A percentile compares a stretch with the other conserved stretches of the same genome.
Evolutionary conservation across 345 rosid species (phyloP).

Genomic region (Turnera subulata): DNA sequence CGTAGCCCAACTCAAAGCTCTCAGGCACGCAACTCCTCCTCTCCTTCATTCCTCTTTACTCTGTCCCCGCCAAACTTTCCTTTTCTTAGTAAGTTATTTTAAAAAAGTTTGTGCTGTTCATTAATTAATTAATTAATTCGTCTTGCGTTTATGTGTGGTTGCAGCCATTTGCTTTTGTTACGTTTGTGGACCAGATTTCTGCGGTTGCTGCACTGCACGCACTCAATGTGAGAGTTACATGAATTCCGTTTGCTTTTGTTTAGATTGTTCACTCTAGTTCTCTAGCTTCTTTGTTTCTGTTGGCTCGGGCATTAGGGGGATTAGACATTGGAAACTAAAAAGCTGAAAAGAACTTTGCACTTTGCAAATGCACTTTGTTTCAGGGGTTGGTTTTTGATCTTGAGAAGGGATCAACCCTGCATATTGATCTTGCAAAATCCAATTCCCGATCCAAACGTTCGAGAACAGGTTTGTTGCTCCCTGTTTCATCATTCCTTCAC

Average conservation of each 20-base stretch:
- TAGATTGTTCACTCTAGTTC: no score
- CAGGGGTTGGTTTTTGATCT: conserved; percentile 93
- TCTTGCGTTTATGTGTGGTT: neutral
- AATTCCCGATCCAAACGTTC: conserved; percentile 85
- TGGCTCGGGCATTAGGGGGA: no score
- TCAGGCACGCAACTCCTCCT: no score
- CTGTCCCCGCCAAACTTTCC: no score
- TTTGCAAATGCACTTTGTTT: no score
- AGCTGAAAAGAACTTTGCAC: no score
- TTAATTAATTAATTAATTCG: no score
- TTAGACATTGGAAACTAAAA: no score
- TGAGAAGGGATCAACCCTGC: conserved; percentile 74
- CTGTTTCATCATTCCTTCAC: conserved; percentile 4
- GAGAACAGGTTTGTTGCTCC: conserved; percentile 49
- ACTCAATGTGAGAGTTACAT: conserved; percentile 80
- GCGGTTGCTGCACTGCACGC: conserved; percentile 74
- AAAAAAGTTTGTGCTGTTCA: no score
- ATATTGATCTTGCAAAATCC: conserved; percentile 83
- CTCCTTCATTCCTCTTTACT: neutral
- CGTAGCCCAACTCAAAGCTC: conserved; percentile 47
- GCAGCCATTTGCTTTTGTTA: conserved; percentile 88
- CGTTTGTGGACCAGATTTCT: conserved; percentile 66
- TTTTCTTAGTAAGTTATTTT: no score
- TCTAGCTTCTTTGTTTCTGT: no score
- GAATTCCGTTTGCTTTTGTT: no score